Evolutionary conservation across 192 early-diverging fungal genomes (phyloP).

Genomic region (Backusella tarrabulga): DNA sequence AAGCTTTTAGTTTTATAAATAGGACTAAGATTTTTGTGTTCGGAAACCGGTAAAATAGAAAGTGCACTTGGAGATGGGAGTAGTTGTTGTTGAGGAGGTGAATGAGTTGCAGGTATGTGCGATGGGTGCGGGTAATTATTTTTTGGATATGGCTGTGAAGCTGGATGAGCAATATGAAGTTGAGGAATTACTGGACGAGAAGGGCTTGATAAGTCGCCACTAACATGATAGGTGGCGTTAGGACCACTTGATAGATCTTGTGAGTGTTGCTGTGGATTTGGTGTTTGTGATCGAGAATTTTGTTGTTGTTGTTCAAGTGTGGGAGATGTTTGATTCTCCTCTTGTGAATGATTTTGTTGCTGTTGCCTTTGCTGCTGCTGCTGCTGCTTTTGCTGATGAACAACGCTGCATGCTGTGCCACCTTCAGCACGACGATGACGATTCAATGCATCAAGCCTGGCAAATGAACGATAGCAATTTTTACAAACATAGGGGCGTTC

Average conservation of each 20-base stretch:
- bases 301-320: not conserved
- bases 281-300: not conserved
- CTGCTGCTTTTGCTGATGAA: constrained; percentile 17
- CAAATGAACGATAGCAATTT: constrained; percentile 78
- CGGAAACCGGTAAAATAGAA: constrained; percentile 8
- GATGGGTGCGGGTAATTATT: not conserved
- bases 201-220: not conserved
- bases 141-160: constrained; percentile 9
- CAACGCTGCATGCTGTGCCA: constrained; percentile 31
- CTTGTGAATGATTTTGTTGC: not conserved
- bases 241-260: not conserved
- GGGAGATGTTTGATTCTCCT: not conserved
- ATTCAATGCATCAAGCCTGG: constrained; percentile 78
- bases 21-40: constrained; percentile 3
- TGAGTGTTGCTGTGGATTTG: constrained; percentile 5
- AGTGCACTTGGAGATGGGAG: constrained; percentile 11
- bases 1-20: constrained; percentile 5
- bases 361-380: not conserved
- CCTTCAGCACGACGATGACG: constrained; percentile 61
- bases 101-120: not conserved
- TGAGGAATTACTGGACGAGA: constrained; percentile 12
- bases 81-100: constrained; percentile 8
- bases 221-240: not conserved
- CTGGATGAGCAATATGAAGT: constrained; percentile 17
- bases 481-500: constrained; percentile 73